Base-by-base conservation (phyloP, 352 stramenopile species). In the Phytophthora agathidicida region DNA sequence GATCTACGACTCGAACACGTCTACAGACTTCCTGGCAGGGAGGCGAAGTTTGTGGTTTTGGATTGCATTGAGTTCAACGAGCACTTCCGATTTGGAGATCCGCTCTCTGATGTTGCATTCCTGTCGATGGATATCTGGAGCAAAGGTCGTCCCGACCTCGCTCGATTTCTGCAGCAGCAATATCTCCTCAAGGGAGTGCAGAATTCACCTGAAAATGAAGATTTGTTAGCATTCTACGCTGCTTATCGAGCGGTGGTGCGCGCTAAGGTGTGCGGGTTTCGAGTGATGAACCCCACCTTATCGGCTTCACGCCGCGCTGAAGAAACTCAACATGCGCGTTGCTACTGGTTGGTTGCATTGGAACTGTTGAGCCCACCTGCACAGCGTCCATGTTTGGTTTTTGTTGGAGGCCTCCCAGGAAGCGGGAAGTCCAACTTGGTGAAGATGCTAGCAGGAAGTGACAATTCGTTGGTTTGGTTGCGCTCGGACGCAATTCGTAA, bases 41-140 rank as follows among this genome's bases (percentile, higher is more conserved):
- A 51, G 4, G 20, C 24, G 13, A 24, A 41, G 31, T 71, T 86
- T 38, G 74, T 88, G 20, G 68, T 89, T 43, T 58, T 91, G 43
- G 81, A 91, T 37, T 89, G 81, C 61, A 89, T 91, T 49, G 81
- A 91, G 56, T 89, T 91, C 58, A 91, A 91, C 45, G 81, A 91
- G 68, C 76, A 88, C 48, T 89, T 91, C 63, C 77, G 81, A 1
- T 91, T 77, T 46, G 75, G 77, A 30, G 81, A 91, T 43, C 77
- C 79, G 35, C 48, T 91, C 3, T 77, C 78, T 14, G 81, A 91
- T 53, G 72, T 77, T 13, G 81, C 81, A 36, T 91, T 91, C 55
- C 58, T 89, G 37, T 63, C 71, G 47, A 91, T 89, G 81, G 77
- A 89, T 32, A 71, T 91, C 38, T 89, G 73, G 70, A 71, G 66